Percentiles rank a stretch among this genome's conserved stretches.
Conservation (phyloP, 768 basidiomycete genomes). For the Termitomyces sp. region DNA sequence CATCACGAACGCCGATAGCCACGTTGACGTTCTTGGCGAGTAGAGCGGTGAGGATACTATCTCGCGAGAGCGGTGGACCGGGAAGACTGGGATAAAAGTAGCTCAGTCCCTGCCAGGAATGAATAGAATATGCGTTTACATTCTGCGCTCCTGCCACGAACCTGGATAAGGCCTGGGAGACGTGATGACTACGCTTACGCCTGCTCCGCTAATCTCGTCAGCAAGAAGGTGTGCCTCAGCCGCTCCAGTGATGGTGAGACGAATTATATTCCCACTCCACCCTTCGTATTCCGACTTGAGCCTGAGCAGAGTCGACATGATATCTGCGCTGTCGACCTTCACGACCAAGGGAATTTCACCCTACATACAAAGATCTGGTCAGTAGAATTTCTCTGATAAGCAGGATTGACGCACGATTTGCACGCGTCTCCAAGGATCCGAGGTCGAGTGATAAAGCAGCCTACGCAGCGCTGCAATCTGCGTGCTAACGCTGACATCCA, state of each 20-base stretch:
- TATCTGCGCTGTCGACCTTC: constrained; percentile 64
- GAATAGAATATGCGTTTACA: constrained; percentile 32
- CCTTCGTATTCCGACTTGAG: constrained; percentile 53
- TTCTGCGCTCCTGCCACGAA: constrained; percentile 60
- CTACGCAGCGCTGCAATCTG: constrained; percentile 53
- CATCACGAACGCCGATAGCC: constrained; percentile 52
- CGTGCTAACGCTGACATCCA: constrained; percentile 51
- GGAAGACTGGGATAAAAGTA: constrained; percentile 37
- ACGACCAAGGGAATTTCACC: constrained; percentile 63
- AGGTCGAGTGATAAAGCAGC: constrained; percentile 30
- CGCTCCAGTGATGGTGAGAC: constrained; percentile 54
- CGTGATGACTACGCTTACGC: constrained; percentile 68
- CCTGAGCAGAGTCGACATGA: constrained; percentile 62
- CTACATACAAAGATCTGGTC: constrained; percentile 20
- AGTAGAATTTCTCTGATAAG: constrained; percentile 13
- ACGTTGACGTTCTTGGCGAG: constrained; percentile 58
- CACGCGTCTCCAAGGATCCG: constrained; percentile 30
- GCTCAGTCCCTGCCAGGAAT: background rate
- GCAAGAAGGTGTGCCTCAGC: constrained; percentile 62
- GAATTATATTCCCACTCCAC: constrained; percentile 22
- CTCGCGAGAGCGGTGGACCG: constrained; percentile 61
- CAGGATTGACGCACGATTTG: constrained; percentile 23
- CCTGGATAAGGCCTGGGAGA: constrained; percentile 58
- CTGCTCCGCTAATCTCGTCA: constrained; percentile 50
- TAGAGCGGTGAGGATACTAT: constrained; percentile 50